Evolutionary conservation across 1,139 yeast species (phyloP).

Genomic region (Kodamaea derodonti): DNA sequence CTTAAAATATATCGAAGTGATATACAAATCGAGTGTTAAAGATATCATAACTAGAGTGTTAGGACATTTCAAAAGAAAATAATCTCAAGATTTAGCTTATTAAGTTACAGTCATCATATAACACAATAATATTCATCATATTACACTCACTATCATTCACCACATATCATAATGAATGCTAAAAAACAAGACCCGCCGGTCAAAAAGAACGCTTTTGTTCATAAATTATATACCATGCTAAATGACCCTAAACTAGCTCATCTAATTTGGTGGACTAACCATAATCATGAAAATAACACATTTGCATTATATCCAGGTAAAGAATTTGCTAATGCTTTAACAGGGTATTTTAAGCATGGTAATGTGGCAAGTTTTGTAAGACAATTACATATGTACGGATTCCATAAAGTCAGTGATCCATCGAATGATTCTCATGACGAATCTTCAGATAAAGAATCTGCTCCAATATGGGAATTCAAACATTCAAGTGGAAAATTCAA

Average conservation of each 20-base stretch:
- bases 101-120: too few relatives aligned
- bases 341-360: conserved; percentile 44
- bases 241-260: conserved; percentile 45
- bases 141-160: too few relatives aligned
- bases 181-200: conserved; percentile 21
- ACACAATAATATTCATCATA: too few relatives aligned
- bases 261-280: conserved; percentile 78
- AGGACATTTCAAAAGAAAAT: too few relatives aligned
- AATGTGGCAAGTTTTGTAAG: conserved; percentile 47
- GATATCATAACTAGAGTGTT: too few relatives aligned
- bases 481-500: conserved; percentile 77
- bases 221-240: conserved; percentile 58
- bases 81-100: too few relatives aligned
- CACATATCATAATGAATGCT: conserved; percentile 11
- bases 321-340: conserved; percentile 42
- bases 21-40: too few relatives aligned
- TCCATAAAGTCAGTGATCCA: conserved; percentile 51
- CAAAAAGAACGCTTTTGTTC: conserved; percentile 63
- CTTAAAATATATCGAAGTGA: too few relatives aligned
- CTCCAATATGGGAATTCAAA: conserved; percentile 76
- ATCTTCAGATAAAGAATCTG: conserved; percentile 22
- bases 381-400: conserved; percentile 48
- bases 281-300: conserved; percentile 54
- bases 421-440: conserved; percentile 1
- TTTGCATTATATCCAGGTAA: conserved; percentile 60